Percentiles rank a stretch among this genome's conserved stretches.
phyloP scores from a whole-genome alignment of 352 stramenopile genomes.

The Thraustochytrium aureum region DNA sequence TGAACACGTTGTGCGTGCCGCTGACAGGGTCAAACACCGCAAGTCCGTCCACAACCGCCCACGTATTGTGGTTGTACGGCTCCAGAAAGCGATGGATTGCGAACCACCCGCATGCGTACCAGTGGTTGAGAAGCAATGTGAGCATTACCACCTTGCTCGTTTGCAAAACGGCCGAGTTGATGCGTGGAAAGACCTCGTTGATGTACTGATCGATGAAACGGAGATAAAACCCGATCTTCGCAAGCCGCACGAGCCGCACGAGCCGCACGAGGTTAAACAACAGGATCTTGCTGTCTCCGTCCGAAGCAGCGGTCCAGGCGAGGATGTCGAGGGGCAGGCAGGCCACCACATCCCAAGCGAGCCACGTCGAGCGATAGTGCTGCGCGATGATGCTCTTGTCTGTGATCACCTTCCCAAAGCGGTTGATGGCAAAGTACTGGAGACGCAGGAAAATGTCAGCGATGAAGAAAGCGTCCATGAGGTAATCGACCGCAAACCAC shows the following conservation, averaged over 20 bases:
- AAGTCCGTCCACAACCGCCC: conserved; percentile 64
- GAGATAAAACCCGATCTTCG: conserved; percentile 60
- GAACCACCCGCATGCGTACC: conserved; percentile 64
- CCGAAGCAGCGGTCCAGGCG: not conserved
- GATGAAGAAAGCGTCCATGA: conserved; percentile 63
- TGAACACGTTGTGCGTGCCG: conserved; percentile 62
- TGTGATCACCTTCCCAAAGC: conserved; percentile 57
- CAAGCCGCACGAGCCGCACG: conserved; percentile 59
- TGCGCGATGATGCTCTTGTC: conserved; percentile 42
- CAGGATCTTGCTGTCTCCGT: not conserved
- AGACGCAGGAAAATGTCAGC: conserved; percentile 60
- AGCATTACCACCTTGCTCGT: conserved; percentile 60
- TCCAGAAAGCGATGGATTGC: conserved; percentile 65
- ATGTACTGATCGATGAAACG: conserved; percentile 60
- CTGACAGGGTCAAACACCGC: conserved; percentile 58
- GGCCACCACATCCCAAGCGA: conserved; percentile 61
- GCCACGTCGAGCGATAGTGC: conserved; percentile 57
- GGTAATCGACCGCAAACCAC: conserved; percentile 59
- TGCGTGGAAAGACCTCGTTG: conserved; percentile 60
- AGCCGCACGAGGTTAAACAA: conserved; percentile 55
- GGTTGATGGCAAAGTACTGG: conserved; percentile 59
- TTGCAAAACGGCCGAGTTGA: conserved; percentile 60
- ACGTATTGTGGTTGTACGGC: conserved; percentile 58
- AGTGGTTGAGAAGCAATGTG: conserved; percentile 63
- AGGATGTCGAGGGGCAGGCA: conserved; percentile 60